These are phyloP conservation scores for Ustilago curta DNA, from an alignment of 1,284 basidiomycete genomes.

Conservation along the genomic window DNA sequence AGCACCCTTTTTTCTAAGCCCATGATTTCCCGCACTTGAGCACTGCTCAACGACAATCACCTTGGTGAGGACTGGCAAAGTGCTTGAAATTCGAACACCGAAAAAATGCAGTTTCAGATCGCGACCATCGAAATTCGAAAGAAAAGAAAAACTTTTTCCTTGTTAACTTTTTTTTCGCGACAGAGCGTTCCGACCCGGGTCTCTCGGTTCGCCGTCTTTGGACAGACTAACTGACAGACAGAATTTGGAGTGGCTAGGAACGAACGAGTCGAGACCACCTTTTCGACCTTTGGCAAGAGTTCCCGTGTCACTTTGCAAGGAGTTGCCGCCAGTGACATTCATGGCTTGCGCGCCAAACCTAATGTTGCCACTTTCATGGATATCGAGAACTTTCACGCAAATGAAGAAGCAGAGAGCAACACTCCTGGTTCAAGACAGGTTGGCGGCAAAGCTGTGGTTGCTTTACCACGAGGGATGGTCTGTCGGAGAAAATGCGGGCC, in stretches of 20 bases:
- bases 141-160: not conserved
- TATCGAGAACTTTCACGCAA: not conserved
- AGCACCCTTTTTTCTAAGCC: conserved; percentile 4
- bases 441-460: no score
- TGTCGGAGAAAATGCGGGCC: conserved; percentile 10
- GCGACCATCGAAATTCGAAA: conserved; percentile 6
- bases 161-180: no score
- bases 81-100: conserved; percentile 1
- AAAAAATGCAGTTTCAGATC: conserved; percentile 30
- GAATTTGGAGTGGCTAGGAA: conserved; percentile 4
- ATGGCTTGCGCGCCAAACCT: conserved; percentile 1
- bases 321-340: no score
- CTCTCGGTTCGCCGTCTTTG: not conserved
- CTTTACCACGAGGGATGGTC: conserved; percentile 3
- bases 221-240: no score
- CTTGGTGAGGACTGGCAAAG: not conserved
- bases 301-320: no score
- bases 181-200: no score
- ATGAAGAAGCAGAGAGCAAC: not conserved
- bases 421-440: no score
- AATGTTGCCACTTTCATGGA: not conserved
- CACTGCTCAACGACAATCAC: conserved; percentile 5
- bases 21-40: conserved; percentile 10
- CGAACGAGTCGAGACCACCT: conserved; percentile 7
- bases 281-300: no score